Percentiles rank a stretch among this genome's conserved stretches.
Evolutionary conservation across 2,329 filamentous ascomycete genomes (phyloP).

Genomic region (Fusarium continuum): DNA sequence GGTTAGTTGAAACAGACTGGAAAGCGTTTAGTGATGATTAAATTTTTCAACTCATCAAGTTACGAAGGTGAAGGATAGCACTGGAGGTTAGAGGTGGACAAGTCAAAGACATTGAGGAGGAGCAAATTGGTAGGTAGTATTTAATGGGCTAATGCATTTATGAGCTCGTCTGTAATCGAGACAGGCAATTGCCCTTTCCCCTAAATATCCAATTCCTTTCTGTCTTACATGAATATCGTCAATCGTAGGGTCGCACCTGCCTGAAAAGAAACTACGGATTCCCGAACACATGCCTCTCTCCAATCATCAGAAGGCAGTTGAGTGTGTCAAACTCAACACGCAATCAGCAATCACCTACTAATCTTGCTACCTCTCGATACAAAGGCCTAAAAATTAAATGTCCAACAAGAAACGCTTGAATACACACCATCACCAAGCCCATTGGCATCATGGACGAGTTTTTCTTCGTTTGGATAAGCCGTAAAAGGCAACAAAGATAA

Average conservation of each 20-base stretch:
- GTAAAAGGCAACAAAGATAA: background rate
- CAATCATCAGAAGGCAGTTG: conserved; percentile 7
- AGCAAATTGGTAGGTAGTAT: background rate
- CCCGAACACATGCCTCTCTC: background rate
- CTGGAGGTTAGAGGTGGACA: background rate
- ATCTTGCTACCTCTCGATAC: background rate
- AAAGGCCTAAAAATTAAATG: background rate
- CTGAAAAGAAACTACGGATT: background rate
- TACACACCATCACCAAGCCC: background rate
- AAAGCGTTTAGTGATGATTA: background rate
- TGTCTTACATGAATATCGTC: background rate
- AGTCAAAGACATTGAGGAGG: background rate
- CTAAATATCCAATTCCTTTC: background rate
- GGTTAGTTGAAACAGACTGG: background rate
- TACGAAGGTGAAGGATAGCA: background rate
- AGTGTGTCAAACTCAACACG: background rate
- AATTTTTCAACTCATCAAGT: too few species aligned
- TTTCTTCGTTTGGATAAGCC: background rate
- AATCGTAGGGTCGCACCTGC: background rate
- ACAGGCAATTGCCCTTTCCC: background rate
- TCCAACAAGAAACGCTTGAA: background rate
- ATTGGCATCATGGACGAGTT: background rate
- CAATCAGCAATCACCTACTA: background rate
- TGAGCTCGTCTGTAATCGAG: background rate
- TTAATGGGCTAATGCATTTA: background rate